phyloP scores from a whole-genome alignment of 2,329 filamentous ascomycete genomes.

The Septoria linicola region DNA sequence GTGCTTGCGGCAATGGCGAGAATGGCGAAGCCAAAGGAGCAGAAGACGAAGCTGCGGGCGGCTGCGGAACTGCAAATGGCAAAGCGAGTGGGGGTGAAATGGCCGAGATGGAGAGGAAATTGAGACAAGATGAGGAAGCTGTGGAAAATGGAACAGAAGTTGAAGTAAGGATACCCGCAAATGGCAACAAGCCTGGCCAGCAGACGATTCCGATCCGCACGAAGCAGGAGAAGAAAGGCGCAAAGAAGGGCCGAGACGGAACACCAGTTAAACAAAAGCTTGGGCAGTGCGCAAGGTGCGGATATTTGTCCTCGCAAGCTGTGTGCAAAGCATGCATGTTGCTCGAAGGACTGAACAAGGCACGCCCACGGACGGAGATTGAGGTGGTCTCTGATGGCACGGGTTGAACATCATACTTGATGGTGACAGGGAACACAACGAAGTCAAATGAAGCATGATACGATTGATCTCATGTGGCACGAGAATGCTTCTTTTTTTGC shows the following conservation, averaged over 20 bases:
- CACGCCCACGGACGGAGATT: constrained; percentile 46
- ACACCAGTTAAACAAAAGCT: constrained; percentile 64
- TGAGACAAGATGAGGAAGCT: constrained; percentile 64
- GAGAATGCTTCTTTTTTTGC: too few species aligned
- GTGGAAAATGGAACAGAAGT: constrained; percentile 58
- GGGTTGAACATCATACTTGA: too few species aligned
- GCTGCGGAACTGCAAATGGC: constrained; percentile 72
- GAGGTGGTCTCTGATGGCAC: constrained; percentile 30
- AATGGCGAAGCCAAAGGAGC: constrained; percentile 35
- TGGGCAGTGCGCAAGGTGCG: constrained; percentile 81
- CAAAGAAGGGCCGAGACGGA: constrained; percentile 18
- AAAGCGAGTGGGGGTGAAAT: constrained; percentile 71
- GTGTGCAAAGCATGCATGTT: constrained; percentile 92
- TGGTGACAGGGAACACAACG: too few species aligned
- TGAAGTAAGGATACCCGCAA: constrained; percentile 54
- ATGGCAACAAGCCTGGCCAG: constrained; percentile 8
- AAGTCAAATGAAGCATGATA: too few species aligned
- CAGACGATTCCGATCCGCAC: constrained; percentile 33
- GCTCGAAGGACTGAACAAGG: constrained; percentile 86
- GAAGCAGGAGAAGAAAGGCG: constrained; percentile 36
- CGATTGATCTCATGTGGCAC: too few species aligned
- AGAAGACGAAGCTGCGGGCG: constrained; percentile 62
- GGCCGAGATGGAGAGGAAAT: constrained; percentile 73
- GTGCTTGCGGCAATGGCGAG: constrained; percentile 45
- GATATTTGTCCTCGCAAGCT: constrained; percentile 91